A percentile compares a stretch with the other conserved stretches of the same genome.
Evolutionary conservation across 306 rosid genomes (phyloP).

Genomic region (Lotus japonicus): DNA sequence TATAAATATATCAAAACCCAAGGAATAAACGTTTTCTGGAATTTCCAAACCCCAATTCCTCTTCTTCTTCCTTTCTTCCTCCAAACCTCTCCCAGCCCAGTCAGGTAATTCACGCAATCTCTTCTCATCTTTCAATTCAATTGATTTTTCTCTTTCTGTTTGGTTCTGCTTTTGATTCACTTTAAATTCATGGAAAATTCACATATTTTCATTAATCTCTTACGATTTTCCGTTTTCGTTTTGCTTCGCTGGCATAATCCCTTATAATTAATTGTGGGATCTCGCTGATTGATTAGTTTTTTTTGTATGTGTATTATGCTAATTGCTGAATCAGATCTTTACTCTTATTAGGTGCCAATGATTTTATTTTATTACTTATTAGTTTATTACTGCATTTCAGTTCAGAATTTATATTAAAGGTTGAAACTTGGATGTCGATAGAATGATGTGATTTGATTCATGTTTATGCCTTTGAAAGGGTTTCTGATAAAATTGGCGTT

Average conservation of each 20-base stretch:
- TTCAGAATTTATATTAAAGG: background rate
- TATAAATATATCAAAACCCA: background rate
- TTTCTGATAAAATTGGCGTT: constrained; percentile 14
- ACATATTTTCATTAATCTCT: background rate
- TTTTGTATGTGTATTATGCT: background rate
- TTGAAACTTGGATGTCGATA: background rate
- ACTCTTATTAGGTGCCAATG: background rate
- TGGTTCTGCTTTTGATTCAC: background rate
- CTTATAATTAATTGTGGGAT: constrained; percentile 7
- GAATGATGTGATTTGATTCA: background rate
- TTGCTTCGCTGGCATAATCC: background rate
- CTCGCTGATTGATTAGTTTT: background rate
- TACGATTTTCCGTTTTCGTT: background rate
- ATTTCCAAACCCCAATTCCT: background rate
- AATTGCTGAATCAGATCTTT: constrained; percentile 38
- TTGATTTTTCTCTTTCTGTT: background rate
- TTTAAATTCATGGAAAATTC: background rate
- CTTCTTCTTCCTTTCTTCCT: too few relatives aligned
- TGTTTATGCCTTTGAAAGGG: constrained; percentile 5
- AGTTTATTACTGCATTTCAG: background rate
- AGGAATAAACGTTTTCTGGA: constrained; percentile 10
- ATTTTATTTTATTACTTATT: background rate
- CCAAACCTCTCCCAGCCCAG: background rate
- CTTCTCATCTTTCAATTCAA: background rate
- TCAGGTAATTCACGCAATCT: too few relatives aligned